A percentile compares a stretch with the other conserved stretches of the same genome.
Evolutionary conservation across 495 filamentous ascomycete species (phyloP).

Genomic region (Schizothecium vesticola): DNA sequence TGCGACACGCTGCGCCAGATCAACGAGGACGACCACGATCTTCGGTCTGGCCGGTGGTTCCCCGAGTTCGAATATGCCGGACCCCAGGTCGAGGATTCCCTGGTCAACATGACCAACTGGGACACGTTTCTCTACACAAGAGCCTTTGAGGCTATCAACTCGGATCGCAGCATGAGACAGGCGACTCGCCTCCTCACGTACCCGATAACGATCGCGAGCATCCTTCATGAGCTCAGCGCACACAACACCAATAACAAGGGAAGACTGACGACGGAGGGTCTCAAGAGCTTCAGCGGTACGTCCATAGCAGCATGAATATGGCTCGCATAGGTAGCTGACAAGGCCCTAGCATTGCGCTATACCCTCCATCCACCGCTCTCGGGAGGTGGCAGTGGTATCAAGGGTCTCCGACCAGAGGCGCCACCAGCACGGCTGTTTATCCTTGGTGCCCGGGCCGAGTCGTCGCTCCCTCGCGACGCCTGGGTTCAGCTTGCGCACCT

Average conservation of each 20-base stretch:
- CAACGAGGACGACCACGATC: constrained; percentile 97
- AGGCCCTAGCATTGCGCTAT: constrained; percentile 72
- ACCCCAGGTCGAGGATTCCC: constrained; percentile 80
- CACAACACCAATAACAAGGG: constrained; percentile 69
- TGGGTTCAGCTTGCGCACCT: constrained; percentile 90
- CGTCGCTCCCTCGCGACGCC: constrained; percentile 84
- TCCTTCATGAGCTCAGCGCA: constrained; percentile 89
- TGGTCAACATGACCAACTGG: constrained; percentile 98
- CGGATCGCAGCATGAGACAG: constrained; percentile 80
- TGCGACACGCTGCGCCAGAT: constrained; percentile 87
- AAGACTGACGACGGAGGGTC: constrained; percentile 75
- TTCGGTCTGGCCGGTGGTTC: constrained; percentile 84
- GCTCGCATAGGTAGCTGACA: not conserved
- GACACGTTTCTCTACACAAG: constrained; percentile 91
- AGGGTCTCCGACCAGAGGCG: constrained; percentile 72
- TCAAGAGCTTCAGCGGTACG: constrained; percentile 88
- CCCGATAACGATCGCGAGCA: constrained; percentile 81
- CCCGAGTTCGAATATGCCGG: constrained; percentile 89
- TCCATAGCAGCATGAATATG: not conserved
- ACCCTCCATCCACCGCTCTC: constrained; percentile 80
- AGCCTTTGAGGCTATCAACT: constrained; percentile 81
- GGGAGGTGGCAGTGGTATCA: constrained; percentile 68
- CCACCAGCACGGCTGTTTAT: constrained; percentile 90
- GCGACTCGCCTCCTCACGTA: constrained; percentile 90
- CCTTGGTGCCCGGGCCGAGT: constrained; percentile 91